Evolutionary conservation across 2,329 filamentous ascomycete species (phyloP).

Genomic region (Furcasterigmium furcatum): DNA sequence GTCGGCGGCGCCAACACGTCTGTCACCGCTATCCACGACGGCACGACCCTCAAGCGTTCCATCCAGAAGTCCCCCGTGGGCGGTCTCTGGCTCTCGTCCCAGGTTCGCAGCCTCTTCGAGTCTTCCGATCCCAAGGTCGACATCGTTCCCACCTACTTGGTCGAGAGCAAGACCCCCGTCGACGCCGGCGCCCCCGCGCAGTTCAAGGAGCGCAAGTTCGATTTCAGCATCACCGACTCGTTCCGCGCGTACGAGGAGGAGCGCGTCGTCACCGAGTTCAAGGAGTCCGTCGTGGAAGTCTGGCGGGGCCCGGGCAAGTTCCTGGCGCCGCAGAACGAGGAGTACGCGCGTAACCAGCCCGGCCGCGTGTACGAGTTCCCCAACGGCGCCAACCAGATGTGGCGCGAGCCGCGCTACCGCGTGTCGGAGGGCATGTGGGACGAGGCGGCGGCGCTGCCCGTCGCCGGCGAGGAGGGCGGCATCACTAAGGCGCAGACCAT

Average conservation of each 20-base stretch:
- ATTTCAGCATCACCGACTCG: constrained; percentile 58
- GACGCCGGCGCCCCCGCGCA: constrained; percentile 81
- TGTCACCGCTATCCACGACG: constrained; percentile 89
- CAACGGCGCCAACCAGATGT: constrained; percentile 94
- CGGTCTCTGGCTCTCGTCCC: constrained; percentile 85
- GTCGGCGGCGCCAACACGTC: constrained; percentile 86
- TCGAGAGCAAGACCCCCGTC: constrained; percentile 83
- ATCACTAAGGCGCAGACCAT: constrained; percentile 74
- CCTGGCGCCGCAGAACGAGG: constrained; percentile 65
- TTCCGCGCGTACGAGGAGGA: constrained; percentile 88
- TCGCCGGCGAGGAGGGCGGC: constrained; percentile 27
- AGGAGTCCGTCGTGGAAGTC: constrained; percentile 92
- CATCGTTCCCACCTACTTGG: constrained; percentile 80
- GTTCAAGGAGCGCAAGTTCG: constrained; percentile 69
- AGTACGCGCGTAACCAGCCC: constrained; percentile 67
- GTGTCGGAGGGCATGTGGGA: constrained; percentile 91
- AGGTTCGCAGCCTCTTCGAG: constrained; percentile 79
- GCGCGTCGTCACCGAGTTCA: constrained; percentile 90
- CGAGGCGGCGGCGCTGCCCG: constrained; percentile 66
- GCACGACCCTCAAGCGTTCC: constrained; percentile 88
- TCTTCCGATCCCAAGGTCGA: constrained; percentile 67
- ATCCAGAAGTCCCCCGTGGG: constrained; percentile 82
- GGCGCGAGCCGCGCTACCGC: constrained; percentile 82
- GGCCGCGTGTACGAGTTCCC: constrained; percentile 95
- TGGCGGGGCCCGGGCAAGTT: constrained; percentile 81